Conservation (phyloP, 441 rosid species). For the Erysimum cheiri region DNA sequence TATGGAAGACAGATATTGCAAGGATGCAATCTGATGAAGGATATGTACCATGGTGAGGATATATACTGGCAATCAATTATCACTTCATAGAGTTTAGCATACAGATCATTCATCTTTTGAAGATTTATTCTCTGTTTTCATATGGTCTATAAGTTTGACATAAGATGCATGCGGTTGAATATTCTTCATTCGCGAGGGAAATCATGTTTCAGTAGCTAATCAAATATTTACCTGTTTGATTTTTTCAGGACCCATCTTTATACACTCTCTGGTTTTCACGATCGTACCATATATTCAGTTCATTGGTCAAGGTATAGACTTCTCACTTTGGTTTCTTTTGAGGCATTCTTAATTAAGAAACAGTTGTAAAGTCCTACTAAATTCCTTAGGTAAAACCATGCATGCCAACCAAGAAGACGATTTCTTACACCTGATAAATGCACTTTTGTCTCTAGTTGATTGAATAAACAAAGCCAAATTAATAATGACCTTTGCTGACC, state of each 20-base stretch:
- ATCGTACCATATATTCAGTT: conserved; percentile 83
- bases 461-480: not conserved
- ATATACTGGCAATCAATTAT: conserved; percentile 15
- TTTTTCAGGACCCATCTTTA: conserved; percentile 76
- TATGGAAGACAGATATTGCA: conserved; percentile 66
- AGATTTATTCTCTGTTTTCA: not conserved
- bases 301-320: conserved; percentile 86
- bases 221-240: conserved; percentile 19
- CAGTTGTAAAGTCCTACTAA: not conserved
- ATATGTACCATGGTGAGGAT: conserved; percentile 75
- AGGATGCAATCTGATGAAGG: conserved; percentile 72
- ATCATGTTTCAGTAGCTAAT: conserved; percentile 22
- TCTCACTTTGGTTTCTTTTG: not conserved
- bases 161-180: not conserved
- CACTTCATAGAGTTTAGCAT: not conserved
- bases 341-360: not conserved
- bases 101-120: not conserved
- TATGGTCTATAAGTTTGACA: not conserved
- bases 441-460: not conserved
- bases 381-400: not conserved
- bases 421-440: not conserved
- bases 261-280: conserved; percentile 91
- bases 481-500: not conserved
- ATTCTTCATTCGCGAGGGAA: not conserved
- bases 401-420: not conserved